Base-by-base conservation (phyloP, 371 early-diverging fungal genomes). In the Haplosporangium sp. region DNA sequence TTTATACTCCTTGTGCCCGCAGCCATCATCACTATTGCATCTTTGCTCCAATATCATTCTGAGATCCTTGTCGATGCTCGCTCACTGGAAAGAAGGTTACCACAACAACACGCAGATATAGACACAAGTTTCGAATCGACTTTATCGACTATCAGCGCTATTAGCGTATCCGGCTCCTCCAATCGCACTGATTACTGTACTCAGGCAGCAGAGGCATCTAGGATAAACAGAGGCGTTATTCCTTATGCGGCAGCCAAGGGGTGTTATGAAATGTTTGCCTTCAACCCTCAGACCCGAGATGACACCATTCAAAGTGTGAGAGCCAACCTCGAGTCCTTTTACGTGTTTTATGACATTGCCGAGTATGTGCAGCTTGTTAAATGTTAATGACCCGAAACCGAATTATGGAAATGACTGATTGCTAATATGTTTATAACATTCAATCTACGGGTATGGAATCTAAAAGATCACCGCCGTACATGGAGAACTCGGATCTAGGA, bases 271-370 rank as follows among this genome's bases (percentile, higher is more conserved):
- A 64, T 55, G 62, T 77, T 77, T 62, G 45, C 47, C 2, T 77
- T 77, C 43, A 53, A 65, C 48, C 48, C 69, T 6, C 42, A 12
- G 23, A 55, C 67, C 42, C 58, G 71, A 20, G 77, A 77, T 37
- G 47, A 59, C 11, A 59, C 68, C 21, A 42, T 77, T n/a, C 46
- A 60, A 20, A 77, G 60, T 16, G 65, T 77, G 47, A 55, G 45
- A 4, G 72, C 79, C 23, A 77, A 71, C 61, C 56, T 77, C 42
- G 68, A 77, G 62, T 71, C 79, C 1, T 77, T 77, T 36, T 77
- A 77, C 42, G 79, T 77, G 45, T 77, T 77, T 68, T 71, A 72
- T n/a, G 79, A 77, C n/a, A 71, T 77, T 62, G 64, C 72, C 14
- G 71, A 55, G 79, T 77, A 55, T 13, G 53, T 8, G n/a, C 20